Conservation (phyloP, 805 yeast genomes). For the Candida maris region DNA sequence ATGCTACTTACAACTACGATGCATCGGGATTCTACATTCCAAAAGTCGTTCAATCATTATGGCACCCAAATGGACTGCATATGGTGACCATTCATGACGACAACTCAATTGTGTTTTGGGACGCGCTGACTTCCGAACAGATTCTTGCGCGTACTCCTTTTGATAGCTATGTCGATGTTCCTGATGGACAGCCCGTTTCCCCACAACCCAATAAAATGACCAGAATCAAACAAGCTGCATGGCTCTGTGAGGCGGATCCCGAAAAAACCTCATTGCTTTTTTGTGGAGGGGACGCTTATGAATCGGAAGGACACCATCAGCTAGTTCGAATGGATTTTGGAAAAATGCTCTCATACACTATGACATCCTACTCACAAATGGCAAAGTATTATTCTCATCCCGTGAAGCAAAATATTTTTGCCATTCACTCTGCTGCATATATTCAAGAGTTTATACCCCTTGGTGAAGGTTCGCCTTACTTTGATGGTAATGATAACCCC, state of each 20-base stretch:
- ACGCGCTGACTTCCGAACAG: conserved; percentile 68
- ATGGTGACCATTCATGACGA: conserved; percentile 75
- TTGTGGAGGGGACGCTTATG: conserved; percentile 60
- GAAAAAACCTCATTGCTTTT: conserved; percentile 73
- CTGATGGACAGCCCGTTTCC: conserved; percentile 29
- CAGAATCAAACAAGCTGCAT: conserved; percentile 51
- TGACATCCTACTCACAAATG: conserved; percentile 83
- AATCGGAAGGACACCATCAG: conserved; percentile 38
- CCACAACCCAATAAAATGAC: conserved; percentile 29
- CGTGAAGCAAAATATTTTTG: conserved; percentile 51
- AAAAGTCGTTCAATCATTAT: conserved; percentile 48
- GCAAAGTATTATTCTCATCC: conserved; percentile 68
- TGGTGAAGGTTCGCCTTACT: conserved; percentile 66
- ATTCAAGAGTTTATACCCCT: conserved; percentile 50
- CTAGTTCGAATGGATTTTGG: conserved; percentile 71
- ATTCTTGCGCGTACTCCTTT: conserved; percentile 70
- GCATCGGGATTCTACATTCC: conserved; percentile 28
- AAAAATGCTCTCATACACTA: conserved; percentile 67
- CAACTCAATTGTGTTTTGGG: conserved; percentile 91
- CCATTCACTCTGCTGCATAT: conserved; percentile 45
- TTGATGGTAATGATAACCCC: conserved; percentile 79
- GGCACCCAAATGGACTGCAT: conserved; percentile 93
- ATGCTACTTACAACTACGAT: conserved; percentile 28
- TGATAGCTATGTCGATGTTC: conserved; percentile 61
- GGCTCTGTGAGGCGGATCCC: conserved; percentile 81